Evolutionary conservation across 345 rosid genomes (phyloP).

Genomic region (Brassica napus): DNA sequence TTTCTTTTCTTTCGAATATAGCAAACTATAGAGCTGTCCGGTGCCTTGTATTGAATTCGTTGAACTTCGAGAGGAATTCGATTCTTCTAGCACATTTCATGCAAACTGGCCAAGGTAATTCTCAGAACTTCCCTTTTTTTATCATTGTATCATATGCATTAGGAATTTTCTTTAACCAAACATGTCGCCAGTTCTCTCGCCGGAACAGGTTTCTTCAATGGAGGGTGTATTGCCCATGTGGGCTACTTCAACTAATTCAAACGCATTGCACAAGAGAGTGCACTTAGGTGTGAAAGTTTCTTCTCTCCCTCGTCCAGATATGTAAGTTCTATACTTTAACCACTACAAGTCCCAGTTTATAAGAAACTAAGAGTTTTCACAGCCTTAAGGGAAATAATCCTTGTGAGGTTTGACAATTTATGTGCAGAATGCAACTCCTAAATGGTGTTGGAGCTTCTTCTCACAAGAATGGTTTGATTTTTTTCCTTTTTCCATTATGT

Average conservation of each 20-base stretch:
- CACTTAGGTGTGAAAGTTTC: conserved; percentile 72
- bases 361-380: background rate
- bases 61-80: conserved; percentile 76
- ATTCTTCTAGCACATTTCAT: conserved; percentile 68
- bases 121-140: conserved; percentile 6
- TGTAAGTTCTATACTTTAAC: conserved; percentile 51
- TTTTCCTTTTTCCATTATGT: background rate
- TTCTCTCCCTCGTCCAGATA: conserved; percentile 58
- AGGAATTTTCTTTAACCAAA: conserved; percentile 40
- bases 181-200: conserved; percentile 66
- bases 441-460: conserved; percentile 37
- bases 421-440: conserved; percentile 34
- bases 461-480: conserved; percentile 28
- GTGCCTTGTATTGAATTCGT: conserved; percentile 76
- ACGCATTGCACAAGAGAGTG: conserved; percentile 47
- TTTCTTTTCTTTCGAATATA: conserved; percentile 23
- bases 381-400: background rate
- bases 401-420: background rate
- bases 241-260: conserved; percentile 44
- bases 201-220: conserved; percentile 69
- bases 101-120: conserved; percentile 69
- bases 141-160: background rate
- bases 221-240: conserved; percentile 74
- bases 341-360: background rate
- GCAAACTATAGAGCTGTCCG: conserved; percentile 94